phyloP scores from a whole-genome alignment of 495 filamentous ascomycete species.

The Penicillium daleae region DNA sequence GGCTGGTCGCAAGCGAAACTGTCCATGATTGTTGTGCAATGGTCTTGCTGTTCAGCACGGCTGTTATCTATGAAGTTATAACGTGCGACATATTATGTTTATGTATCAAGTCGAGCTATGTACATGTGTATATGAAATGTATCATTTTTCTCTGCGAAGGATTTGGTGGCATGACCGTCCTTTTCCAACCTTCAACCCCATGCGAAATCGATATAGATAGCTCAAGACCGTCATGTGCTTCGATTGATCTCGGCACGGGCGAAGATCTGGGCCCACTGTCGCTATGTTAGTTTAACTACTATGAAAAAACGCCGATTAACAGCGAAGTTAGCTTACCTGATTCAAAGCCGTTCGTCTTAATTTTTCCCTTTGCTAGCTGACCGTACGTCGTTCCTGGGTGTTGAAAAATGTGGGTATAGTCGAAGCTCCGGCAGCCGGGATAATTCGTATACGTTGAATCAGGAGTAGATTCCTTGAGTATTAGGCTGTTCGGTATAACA shows the following conservation, averaged over 20 bases:
- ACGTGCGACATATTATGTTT: constrained; percentile 2
- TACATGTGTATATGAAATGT: background rate
- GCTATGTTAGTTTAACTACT: too few relatives aligned
- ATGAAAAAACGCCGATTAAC: too few relatives aligned
- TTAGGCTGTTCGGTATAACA: background rate
- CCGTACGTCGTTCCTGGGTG: too few relatives aligned
- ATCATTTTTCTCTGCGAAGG: background rate
- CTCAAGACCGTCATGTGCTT: background rate
- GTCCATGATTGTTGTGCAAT: constrained; percentile 3
- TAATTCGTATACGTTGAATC: too few relatives aligned
- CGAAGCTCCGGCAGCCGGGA: too few relatives aligned
- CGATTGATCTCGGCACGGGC: background rate
- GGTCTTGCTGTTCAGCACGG: constrained; percentile 1
- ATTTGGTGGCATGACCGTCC: background rate
- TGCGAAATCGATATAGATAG: background rate
- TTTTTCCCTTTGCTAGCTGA: too few relatives aligned
- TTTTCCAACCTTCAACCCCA: background rate
- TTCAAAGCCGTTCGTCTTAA: too few relatives aligned
- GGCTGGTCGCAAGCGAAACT: constrained; percentile 7
- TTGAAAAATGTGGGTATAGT: too few relatives aligned
- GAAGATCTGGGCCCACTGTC: background rate
- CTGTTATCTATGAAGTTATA: constrained; percentile 6
- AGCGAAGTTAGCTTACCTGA: too few relatives aligned
- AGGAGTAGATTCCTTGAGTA: too few relatives aligned
- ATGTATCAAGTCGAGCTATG: background rate